phyloP scores from a whole-genome alignment of 805 yeast species.

The Jamesozyma hellenica region DNA sequence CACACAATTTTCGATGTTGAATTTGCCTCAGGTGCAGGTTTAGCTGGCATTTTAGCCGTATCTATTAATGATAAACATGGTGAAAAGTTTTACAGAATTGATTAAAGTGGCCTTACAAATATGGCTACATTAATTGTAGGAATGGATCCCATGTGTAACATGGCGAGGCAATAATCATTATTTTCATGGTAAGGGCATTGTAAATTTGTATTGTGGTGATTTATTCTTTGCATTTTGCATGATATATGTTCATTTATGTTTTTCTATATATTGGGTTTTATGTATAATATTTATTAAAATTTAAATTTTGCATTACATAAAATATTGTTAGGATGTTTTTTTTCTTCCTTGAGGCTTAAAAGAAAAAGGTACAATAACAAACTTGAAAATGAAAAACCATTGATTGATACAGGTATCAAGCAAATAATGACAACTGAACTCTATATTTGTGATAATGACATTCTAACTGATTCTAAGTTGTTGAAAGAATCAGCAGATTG shows the following conservation, averaged over 20 bases:
- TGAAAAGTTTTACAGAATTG: too few species aligned
- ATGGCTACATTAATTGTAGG: conserved; percentile 28
- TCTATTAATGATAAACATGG: conserved; percentile 35
- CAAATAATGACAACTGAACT: conserved; percentile 28
- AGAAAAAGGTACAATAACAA: too few species aligned
- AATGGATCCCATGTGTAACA: conserved; percentile 40
- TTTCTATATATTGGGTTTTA: conserved; percentile 28
- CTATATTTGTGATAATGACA: conserved; percentile 21
- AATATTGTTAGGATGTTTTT: conserved; percentile 33
- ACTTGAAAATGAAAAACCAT: too few species aligned
- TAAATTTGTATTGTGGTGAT: conserved; percentile 36
- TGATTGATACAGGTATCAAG: too few species aligned
- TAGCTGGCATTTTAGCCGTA: conserved; percentile 33
- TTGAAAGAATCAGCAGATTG: neutral
- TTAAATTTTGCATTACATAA: conserved; percentile 30
- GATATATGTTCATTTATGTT: conserved; percentile 34
- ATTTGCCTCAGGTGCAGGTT: conserved; percentile 37
- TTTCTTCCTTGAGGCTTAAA: too few species aligned
- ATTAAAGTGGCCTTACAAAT: too few species aligned
- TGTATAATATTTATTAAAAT: conserved; percentile 27
- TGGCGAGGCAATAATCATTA: conserved; percentile 27
- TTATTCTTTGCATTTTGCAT: conserved; percentile 36
- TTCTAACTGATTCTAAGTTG: conserved; percentile 1
- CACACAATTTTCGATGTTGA: conserved; percentile 33
- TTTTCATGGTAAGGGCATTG: conserved; percentile 29